These are phyloP conservation scores for Platanthera guangdongensis DNA, from an alignment of 106 monocot genomes.

Conservation along the genomic window DNA sequence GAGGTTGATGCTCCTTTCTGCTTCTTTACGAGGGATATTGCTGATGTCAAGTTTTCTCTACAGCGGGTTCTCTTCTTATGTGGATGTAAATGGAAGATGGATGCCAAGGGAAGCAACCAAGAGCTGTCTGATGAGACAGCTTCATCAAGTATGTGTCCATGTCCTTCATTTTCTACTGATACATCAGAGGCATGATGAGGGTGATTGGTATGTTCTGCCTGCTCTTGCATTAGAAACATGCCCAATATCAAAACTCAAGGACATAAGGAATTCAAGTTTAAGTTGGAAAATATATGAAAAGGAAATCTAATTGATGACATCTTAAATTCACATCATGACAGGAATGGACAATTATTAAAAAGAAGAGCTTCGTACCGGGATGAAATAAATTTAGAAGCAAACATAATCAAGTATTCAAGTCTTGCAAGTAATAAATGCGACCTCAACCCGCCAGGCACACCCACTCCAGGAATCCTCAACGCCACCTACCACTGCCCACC, in stretches of 20 bases:
- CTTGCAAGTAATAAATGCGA: not conserved
- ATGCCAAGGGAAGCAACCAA: constrained; percentile 31
- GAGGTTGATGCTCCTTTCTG: constrained; percentile 9
- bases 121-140: constrained; percentile 14
- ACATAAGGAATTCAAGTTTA: not conserved
- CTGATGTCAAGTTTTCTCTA: constrained; percentile 12
- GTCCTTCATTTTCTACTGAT: constrained; percentile 2
- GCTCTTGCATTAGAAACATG: not conserved
- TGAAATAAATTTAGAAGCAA: not conserved
- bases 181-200: constrained; percentile 8
- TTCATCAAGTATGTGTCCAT: constrained; percentile 7
- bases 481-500: no score
- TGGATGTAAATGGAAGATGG: constrained; percentile 20
- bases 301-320: not conserved
- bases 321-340: not conserved
- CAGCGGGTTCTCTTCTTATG: constrained; percentile 14
- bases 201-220: constrained; percentile 20
- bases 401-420: not conserved
- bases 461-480: no score
- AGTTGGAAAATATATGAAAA: not conserved
- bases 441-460: no score
- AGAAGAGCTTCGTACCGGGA: not conserved
- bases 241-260: not conserved
- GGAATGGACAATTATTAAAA: not conserved
- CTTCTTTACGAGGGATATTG: not conserved